Evolutionary conservation across 202 grass and related monocot species (phyloP), one percentile per base, ranked within the genome.

Genomic region (Musa balbisiana): DNA sequence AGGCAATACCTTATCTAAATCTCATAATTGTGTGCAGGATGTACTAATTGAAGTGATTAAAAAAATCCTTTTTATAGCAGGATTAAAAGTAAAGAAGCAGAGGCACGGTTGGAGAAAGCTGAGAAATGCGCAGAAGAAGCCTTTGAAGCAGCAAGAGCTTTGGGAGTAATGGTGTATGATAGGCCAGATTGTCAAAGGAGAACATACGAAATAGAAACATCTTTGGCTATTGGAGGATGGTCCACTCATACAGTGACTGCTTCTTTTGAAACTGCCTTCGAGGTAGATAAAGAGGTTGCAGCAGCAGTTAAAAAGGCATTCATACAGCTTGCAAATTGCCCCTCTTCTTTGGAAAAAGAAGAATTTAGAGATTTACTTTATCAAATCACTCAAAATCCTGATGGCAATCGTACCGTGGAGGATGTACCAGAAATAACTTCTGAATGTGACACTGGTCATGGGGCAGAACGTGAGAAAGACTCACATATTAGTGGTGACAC

Each of bases 81-180:
- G 73, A 92, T 99, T 72, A 86, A 88, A 73, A 77, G 75, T 50
- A 90, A 86, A 80, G 70, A 82, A 55, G 89, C 89, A 79, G 85
- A 85, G 81, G 82, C 76, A 73, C 54, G 70, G 58, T 56, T 90
- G 85, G 87, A 88, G 75, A 87, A 90, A 79, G 85, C 91, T 33
- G 77, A 86, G 68, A 62, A 81, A 72, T 60, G 26, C 12, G 91
- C 87, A 2, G 77, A 85, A 73, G 85, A 95, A 82, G 91, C 89
- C 59, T 99, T 99, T 22, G 91, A 92, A 84, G 83, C 88, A 59
- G 95, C 89, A 27, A 80, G 85, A 78, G 69, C 83, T 84, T 77
- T 99, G 80, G 95, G 95, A 56, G 89, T 99, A 22, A 99, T 95
- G 91, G 95, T 99, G 95, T 99, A 99, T 78, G 95, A 95, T 73